Evolutionary conservation across 768 basidiomycete species (phyloP).

Genomic region (Lentinula boryana): DNA sequence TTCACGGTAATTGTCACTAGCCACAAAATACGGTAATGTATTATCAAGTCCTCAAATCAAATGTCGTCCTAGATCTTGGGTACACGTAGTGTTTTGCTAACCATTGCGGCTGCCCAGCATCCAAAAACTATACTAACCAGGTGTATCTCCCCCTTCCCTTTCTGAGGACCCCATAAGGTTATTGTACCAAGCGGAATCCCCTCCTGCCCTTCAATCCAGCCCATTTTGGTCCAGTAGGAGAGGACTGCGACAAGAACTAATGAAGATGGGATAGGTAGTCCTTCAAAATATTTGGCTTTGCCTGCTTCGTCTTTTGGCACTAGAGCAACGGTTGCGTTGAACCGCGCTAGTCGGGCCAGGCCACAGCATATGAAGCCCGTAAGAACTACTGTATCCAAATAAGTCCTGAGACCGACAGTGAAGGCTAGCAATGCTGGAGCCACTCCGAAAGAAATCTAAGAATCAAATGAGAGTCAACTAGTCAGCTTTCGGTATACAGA

Average conservation of each 20-base stretch:
- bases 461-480: neutral
- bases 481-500: constrained; percentile 3
- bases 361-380: constrained; percentile 94
- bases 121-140: constrained; percentile 71
- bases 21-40: neutral
- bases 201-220: constrained; percentile 75
- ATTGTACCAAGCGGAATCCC: constrained; percentile 75
- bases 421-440: constrained; percentile 94
- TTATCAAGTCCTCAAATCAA: neutral
- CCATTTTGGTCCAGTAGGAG: constrained; percentile 77
- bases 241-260: constrained; percentile 73
- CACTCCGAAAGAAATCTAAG: constrained; percentile 94
- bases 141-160: constrained; percentile 83
- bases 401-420: constrained; percentile 83
- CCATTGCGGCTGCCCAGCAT: constrained; percentile 92
- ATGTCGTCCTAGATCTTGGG: constrained; percentile 52
- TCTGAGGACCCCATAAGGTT: constrained; percentile 64
- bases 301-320: constrained; percentile 84
- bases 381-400: constrained; percentile 82
- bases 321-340: constrained; percentile 96
- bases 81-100: constrained; percentile 91
- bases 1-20: neutral
- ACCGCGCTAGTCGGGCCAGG: constrained; percentile 92
- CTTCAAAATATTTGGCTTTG: constrained; percentile 94
- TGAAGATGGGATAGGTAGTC: constrained; percentile 92